These are phyloP conservation scores for Bryum argenteum DNA, from an alignment of 225 moss, liverwort and hornwort genomes.

Conservation along the genomic window DNA sequence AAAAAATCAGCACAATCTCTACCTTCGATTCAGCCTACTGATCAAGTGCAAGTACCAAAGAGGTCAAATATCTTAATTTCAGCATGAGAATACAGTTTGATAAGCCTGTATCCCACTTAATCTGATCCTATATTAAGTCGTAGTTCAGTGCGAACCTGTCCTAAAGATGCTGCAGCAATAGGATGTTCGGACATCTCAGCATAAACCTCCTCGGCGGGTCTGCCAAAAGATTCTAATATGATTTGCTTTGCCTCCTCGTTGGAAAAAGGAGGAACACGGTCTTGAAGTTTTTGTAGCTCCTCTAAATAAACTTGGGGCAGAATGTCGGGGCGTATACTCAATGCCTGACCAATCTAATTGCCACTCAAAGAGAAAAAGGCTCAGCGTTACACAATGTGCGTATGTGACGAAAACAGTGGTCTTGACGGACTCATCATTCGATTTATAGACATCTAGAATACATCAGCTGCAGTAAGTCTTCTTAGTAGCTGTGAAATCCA, in stretches of 20 bases:
- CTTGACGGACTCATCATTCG: background rate
- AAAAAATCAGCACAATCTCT: slow-evolving; percentile 3
- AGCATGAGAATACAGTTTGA: background rate
- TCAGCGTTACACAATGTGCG: slow-evolving; percentile 18
- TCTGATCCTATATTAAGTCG: background rate
- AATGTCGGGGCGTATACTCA: slow-evolving; percentile 88
- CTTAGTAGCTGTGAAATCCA: background rate
- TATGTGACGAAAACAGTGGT: background rate
- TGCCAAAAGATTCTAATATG: slow-evolving; percentile 67
- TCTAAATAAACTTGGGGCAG: slow-evolving; percentile 75
- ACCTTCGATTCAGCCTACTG: background rate
- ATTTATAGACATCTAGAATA: background rate
- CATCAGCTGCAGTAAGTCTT: background rate
- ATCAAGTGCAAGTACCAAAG: background rate
- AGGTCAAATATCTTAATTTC: background rate
- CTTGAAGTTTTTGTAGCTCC: slow-evolving; percentile 88
- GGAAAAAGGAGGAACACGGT: slow-evolving; percentile 81
- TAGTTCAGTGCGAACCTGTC: slow-evolving; percentile 59
- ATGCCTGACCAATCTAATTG: slow-evolving; percentile 81
- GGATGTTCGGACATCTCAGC: slow-evolving; percentile 73
- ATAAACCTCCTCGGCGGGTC: slow-evolving; percentile 63
- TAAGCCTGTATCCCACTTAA: background rate
- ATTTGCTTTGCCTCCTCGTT: slow-evolving; percentile 68
- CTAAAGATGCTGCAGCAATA: slow-evolving; percentile 86
- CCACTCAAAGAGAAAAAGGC: slow-evolving; percentile 27